Evolutionary conservation across 768 basidiomycete genomes (phyloP).

Genomic region (Trametes cinnabarina): DNA sequence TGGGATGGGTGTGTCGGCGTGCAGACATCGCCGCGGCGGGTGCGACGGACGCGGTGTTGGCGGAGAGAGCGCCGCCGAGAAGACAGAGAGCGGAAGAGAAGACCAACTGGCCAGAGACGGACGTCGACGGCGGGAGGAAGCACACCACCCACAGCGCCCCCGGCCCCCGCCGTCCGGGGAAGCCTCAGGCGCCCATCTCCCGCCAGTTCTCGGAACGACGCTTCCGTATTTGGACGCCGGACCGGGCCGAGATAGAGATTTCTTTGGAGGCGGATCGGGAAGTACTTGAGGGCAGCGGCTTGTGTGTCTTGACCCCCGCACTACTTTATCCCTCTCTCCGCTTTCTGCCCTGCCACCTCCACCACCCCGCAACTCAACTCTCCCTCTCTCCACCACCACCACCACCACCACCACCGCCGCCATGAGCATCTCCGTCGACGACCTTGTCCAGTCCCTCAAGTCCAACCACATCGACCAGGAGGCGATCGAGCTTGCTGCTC

Average conservation of each 20-base stretch:
- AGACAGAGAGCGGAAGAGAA: neutral
- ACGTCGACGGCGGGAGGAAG: neutral
- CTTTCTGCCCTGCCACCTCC: neutral
- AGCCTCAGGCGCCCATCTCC: slow-evolving; percentile 3
- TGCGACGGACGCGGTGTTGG: neutral
- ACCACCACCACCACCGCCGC: slow-evolving; percentile 5
- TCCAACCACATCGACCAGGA: slow-evolving; percentile 52
- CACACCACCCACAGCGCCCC: neutral
- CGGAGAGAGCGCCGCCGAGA: neutral
- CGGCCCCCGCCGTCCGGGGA: neutral
- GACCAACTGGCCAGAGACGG: no score
- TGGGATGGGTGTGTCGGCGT: neutral
- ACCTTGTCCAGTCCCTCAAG: slow-evolving; percentile 48
- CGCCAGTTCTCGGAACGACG: slow-evolving; percentile 5
- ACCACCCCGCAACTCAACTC: neutral
- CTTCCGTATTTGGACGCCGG: slow-evolving; percentile 8
- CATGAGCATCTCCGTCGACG: slow-evolving; percentile 50
- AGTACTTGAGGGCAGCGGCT: slow-evolving; percentile 7
- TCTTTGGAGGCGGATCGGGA: slow-evolving; percentile 6
- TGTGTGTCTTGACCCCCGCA: neutral
- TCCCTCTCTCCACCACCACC: neutral
- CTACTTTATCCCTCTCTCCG: slow-evolving; percentile 2
- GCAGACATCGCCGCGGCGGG: neutral
- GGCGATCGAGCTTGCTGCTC: slow-evolving; percentile 47
- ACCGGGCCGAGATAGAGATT: slow-evolving; percentile 19